Evolutionary conservation across 768 basidiomycete species (phyloP), one percentile per base, ranked within the genome.

Genomic region (Royoungia palumana): DNA sequence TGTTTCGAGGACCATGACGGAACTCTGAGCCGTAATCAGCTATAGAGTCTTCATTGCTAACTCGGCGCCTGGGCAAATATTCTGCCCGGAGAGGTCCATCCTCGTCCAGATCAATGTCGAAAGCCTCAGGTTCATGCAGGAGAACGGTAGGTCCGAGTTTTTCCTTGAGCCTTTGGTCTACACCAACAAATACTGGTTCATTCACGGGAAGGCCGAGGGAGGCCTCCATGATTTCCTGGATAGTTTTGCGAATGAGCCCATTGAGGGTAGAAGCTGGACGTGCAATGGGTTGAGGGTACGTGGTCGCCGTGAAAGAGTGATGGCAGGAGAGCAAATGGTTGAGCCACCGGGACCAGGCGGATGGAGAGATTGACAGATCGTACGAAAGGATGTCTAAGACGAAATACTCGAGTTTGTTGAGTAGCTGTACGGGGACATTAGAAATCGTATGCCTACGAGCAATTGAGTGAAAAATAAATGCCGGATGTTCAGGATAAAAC

Each of bases 51-150:
- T 46, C 59, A 25, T 58, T 57, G 46, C 62, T 54, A 20, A 51
- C 51, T 42, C 85, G 84, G 44, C 87, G 85, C 56, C 74, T 80
- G 13, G 89, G 89, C 46, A 90, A 65, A 54, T 91, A 90, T 59
- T 91, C 88, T 60, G 89, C 86, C 42, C 87, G 73, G 42, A 91
- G 73, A 28, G 89, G 89, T 2, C 89, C 89, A 60, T 89, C 87
- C 63, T 88, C 84, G 56, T 91, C 89, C 36, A 91, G 72, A 67
- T 91, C 83, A 44, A 91, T 87, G 59, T 89, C 87, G 35, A 81
- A 64, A 4, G 76, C 72, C 50, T 85, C 82, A 0, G 44, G n/a
- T 43, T 74, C 68, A 12, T 58, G 65, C 57, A 64, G 58, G 17
- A 67, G 66, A 41, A 70, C 61, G 47, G 78, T 70, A 53, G 72